A percentile compares a stretch with the other conserved stretches of the same genome.
phyloP scores from a whole-genome alignment of 1,139 yeast species.

The Taiozyma sp. region DNA sequence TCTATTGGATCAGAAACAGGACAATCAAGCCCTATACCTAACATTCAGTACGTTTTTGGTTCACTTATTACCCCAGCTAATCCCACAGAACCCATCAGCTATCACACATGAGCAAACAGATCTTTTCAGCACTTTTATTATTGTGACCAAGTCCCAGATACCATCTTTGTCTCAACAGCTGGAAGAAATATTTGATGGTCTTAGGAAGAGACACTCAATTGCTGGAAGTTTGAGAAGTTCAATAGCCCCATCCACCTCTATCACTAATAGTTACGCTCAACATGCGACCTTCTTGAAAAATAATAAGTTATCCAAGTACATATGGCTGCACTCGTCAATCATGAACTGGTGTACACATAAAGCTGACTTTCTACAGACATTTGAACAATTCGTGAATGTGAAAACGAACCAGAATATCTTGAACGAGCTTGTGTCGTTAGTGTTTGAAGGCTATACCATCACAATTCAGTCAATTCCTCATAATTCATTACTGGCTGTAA shows the following conservation, averaged over 20 bases:
- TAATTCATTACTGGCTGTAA: constrained; percentile 8
- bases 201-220: constrained; percentile 6
- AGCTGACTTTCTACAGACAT: constrained; percentile 10
- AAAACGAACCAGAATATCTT: constrained; percentile 21
- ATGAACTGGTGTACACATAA: constrained; percentile 17
- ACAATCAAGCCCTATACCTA: background rate
- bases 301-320: constrained; percentile 17
- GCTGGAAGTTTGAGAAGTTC: constrained; percentile 8
- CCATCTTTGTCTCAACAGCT: constrained; percentile 11
- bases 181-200: constrained; percentile 8
- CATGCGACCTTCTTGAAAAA: constrained; percentile 18
- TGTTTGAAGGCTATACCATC: constrained; percentile 21
- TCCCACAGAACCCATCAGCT: constrained; percentile 3
- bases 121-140: constrained; percentile 7
- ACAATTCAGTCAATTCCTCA: constrained; percentile 11
- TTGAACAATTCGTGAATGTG: constrained; percentile 22
- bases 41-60: constrained; percentile 10
- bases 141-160: constrained; percentile 3
- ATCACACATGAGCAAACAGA: constrained; percentile 14
- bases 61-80: constrained; percentile 5
- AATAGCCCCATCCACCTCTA: constrained; percentile 1
- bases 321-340: constrained; percentile 21
- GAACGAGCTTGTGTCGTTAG: constrained; percentile 18
- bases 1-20: constrained; percentile 4
- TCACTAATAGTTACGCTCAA: constrained; percentile 1